Percentiles rank a stretch among this genome's conserved stretches.
These are phyloP conservation scores for Yamadazyma buinensis DNA, from an alignment of 1,139 yeast species.

Conservation along the genomic window DNA sequence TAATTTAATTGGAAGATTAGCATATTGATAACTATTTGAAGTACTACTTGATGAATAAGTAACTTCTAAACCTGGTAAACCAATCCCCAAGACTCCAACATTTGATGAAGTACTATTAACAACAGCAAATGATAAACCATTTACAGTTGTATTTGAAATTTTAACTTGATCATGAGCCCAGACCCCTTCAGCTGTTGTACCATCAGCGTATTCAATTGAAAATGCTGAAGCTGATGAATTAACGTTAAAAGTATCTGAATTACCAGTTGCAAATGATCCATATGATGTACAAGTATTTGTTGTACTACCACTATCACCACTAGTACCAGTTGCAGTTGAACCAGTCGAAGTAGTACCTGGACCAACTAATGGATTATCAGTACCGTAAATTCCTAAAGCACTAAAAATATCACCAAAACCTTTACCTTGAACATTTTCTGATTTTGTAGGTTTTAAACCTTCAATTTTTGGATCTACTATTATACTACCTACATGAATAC, in stretches of 20 bases:
- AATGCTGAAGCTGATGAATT: conserved; percentile 33
- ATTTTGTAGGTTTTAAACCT: conserved; percentile 4
- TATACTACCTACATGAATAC: conserved; percentile 9
- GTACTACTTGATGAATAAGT: conserved; percentile 16
- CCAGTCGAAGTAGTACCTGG: conserved; percentile 5
- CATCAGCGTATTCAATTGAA: conserved; percentile 54
- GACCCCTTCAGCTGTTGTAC: conserved; percentile 30
- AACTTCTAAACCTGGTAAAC: conserved; percentile 16
- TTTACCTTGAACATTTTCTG: conserved; percentile 7
- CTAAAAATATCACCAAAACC: conserved; percentile 9
- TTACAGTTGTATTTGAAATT: conserved; percentile 20
- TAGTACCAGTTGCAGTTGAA: conserved; percentile 5
- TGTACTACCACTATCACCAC: neutral
- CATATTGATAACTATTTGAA: conserved; percentile 17
- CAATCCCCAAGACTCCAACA: conserved; percentile 49
- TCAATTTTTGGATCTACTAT: neutral
- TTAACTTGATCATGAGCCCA: conserved; percentile 61
- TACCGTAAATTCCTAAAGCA: conserved; percentile 8
- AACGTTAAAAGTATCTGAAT: conserved; percentile 28
- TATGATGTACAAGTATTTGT: conserved; percentile 31
- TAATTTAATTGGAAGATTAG: conserved; percentile 28
- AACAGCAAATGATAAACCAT: conserved; percentile 45
- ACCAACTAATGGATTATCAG: conserved; percentile 6
- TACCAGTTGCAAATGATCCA: conserved; percentile 38
- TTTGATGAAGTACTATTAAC: conserved; percentile 39